Evolutionary conservation across 2,329 filamentous ascomycete genomes (phyloP).

Genomic region (Colletotrichum magnum): DNA sequence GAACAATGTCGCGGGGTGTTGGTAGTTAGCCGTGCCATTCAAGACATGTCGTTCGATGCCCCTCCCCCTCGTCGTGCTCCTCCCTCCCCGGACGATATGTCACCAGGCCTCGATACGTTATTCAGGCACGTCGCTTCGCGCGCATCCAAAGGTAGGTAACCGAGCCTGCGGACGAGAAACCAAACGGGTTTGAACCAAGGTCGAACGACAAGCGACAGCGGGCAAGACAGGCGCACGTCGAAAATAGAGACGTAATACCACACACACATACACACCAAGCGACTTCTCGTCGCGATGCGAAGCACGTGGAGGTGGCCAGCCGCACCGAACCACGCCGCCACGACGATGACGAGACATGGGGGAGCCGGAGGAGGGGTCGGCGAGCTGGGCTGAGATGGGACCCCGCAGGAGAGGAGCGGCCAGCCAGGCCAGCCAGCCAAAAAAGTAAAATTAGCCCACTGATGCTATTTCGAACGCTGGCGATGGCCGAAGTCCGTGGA

Average conservation of each 20-base stretch:
- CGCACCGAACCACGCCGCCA: neutral
- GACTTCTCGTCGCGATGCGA: too few relatives aligned
- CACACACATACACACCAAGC: too few relatives aligned
- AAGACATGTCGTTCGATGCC: too few relatives aligned
- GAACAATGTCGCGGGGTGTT: neutral
- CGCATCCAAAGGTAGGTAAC: neutral
- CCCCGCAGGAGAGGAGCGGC: neutral
- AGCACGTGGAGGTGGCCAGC: slow-evolving; percentile 14
- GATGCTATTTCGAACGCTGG: slow-evolving; percentile 36
- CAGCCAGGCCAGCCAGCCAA: slow-evolving; percentile 5
- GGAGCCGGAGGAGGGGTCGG: too few relatives aligned
- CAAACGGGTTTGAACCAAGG: neutral
- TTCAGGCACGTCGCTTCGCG: too few relatives aligned
- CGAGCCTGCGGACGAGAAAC: neutral
- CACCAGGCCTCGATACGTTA: neutral
- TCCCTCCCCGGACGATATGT: slow-evolving; percentile 9
- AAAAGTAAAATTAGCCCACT: slow-evolving; percentile 31
- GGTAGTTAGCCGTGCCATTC: too few relatives aligned
- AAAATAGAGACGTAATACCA: neutral
- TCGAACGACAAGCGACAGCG: slow-evolving; percentile 4
- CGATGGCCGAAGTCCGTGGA: neutral
- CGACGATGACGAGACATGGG: neutral
- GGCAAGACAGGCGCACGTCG: neutral
- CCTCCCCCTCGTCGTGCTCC: neutral
- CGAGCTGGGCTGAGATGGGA: too few relatives aligned